Evolutionary conservation across 1,284 basidiomycete species (phyloP).

Genomic region (Inonotus hispidus): DNA sequence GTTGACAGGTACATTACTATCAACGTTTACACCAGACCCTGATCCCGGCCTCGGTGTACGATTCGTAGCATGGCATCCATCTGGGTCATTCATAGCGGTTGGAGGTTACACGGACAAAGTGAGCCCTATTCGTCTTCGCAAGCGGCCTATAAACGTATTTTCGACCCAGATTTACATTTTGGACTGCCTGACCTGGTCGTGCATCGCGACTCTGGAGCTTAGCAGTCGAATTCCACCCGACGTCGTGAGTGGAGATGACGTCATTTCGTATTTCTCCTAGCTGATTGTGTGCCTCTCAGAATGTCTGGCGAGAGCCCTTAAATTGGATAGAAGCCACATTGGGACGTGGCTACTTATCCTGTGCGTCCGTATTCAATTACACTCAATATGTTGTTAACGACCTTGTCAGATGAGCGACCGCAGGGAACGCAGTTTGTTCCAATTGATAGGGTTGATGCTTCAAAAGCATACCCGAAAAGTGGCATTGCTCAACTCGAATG

Average conservation of each 20-base stretch:
- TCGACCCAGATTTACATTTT: constrained; percentile 62
- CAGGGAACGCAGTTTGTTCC: constrained; percentile 50
- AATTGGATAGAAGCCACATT: constrained; percentile 77
- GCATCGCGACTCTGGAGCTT: constrained; percentile 59
- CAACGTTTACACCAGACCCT: constrained; percentile 61
- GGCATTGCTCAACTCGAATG: constrained; percentile 71
- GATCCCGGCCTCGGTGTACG: constrained; percentile 81
- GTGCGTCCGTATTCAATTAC: constrained; percentile 36
- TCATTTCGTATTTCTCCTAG: neutral
- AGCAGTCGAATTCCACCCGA: constrained; percentile 47
- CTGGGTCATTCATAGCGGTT: constrained; percentile 69
- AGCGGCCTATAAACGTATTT: neutral
- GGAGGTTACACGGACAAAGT: constrained; percentile 86
- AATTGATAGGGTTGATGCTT: constrained; percentile 44
- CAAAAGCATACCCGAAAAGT: constrained; percentile 55
- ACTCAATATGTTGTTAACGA: neutral
- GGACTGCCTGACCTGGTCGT: constrained; percentile 74
- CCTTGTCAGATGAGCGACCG: constrained; percentile 54
- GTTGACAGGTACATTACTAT: constrained; percentile 64
- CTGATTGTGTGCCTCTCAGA: constrained; percentile 35
- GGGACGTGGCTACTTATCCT: constrained; percentile 77
- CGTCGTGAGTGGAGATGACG: constrained; percentile 24
- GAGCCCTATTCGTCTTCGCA: constrained; percentile 18
- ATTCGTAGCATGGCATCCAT: constrained; percentile 76
- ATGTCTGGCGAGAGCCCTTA: constrained; percentile 74